Evolutionary conservation across 2,329 filamentous ascomycete genomes (phyloP), one percentile per base, ranked within the genome.

Genomic region (Nigrospora sphaerica): DNA sequence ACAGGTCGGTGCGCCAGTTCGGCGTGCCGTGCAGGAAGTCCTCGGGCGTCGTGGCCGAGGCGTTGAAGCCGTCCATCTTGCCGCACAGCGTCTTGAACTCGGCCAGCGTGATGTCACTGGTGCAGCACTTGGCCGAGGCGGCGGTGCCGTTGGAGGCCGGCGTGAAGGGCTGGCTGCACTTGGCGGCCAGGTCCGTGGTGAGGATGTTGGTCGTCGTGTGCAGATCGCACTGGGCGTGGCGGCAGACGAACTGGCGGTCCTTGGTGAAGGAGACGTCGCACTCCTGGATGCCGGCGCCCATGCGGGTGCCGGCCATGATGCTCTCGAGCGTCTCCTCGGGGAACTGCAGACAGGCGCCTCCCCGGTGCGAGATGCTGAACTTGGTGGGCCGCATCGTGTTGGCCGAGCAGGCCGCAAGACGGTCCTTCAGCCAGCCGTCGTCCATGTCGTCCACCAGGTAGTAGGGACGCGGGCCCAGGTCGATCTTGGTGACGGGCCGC

Each of bases 121-220:
- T 86, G 71, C 84, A 88, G 71, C 84, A 88, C 53, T 77, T 78
- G 12, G 82, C 83, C 14, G 67, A 71, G 2, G 84, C 84, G 1
- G 69, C 57, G 6, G 63, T 64, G 44, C 73, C 77, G 50, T 71
- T 65, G 14, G 62, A 62, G 5, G 78, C 74, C 0, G 82, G 77
- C n/a, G 62, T 63, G 63, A 86, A 86, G 0, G 80, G 81, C 44
- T 64, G 60, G 3, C 74, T 78, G 66, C 82, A 86, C 65, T 85
- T 86, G 45, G 73, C 73, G 49, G 78, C 80, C 42, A 86, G 75
- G 52, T 78, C 74, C 12, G 82, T 70, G 41, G 71, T 62, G 52
- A 86, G 72, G 58, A 86, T 83, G 66, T 86, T 78, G 58, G 82
- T 85, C 10, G 82, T 86, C 18, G 77, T 81, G 67, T 85, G 81